Percentiles rank a stretch among this genome's conserved stretches.
Evolutionary conservation across 805 yeast species (phyloP).

Genomic region (Candida loeiensis): DNA sequence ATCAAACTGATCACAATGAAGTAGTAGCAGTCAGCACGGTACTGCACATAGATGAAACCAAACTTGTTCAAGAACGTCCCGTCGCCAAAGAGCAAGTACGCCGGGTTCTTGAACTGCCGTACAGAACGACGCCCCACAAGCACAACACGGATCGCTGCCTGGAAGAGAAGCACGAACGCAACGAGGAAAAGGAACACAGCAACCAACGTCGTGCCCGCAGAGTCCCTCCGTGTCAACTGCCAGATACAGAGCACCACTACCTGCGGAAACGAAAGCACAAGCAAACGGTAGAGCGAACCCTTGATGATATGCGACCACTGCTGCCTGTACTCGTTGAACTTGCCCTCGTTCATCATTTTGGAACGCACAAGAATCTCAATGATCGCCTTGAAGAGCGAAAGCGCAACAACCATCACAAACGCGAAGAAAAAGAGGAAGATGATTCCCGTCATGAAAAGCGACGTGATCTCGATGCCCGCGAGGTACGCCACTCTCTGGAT

Average conservation of each 20-base stretch:
- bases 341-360: conserved; percentile 55
- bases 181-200: conserved; percentile 69
- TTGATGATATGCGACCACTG: conserved; percentile 84
- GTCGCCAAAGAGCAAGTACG: conserved; percentile 86
- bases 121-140: conserved; percentile 70
- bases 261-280: conserved; percentile 85
- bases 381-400: conserved; percentile 63
- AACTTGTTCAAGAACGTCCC: conserved; percentile 73
- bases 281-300: conserved; percentile 82
- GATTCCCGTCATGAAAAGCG: conserved; percentile 80
- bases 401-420: conserved; percentile 53
- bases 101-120: conserved; percentile 80
- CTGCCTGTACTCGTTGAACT: conserved; percentile 71
- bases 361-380: conserved; percentile 61
- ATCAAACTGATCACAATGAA: conserved; percentile 65
- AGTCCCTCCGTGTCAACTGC: conserved; percentile 83
- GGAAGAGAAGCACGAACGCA: conserved; percentile 55
- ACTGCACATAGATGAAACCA: conserved; percentile 92
- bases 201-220: conserved; percentile 76
- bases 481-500: conserved; percentile 85
- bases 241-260: conserved; percentile 76
- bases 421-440: conserved; percentile 78
- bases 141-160: conserved; percentile 73
- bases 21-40: conserved; percentile 81
- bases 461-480: conserved; percentile 83